Base-by-base conservation (phyloP, 129 eudicot species). In the Artemisia argyi region DNA sequence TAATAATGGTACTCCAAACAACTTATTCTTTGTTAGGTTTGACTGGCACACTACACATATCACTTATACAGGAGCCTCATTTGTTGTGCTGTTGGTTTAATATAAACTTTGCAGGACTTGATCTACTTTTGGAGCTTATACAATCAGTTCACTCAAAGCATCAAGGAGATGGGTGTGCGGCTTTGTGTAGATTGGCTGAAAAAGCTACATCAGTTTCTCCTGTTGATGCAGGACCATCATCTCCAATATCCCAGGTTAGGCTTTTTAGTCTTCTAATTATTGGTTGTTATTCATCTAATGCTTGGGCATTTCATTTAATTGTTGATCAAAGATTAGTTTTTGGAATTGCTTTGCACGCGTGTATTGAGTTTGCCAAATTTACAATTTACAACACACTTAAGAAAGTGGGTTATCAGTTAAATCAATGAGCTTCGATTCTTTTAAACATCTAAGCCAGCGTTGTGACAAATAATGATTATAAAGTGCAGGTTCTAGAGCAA, bases 191-290 rank as follows among this genome's bases (percentile, higher is more conserved):
- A 69, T 76, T 94, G 85, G 90, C 96, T 39, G 88, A 74, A 39
- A 94, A 93, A 78, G 88, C 89, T 30, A 78, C 82, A 44, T 66
- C 89, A 47, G 82, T 80, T 67, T 85, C 92, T 81, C 90, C 90
- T 2, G 77, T 85, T 46, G 96, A 89, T 80, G 91, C 87, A 42
- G 97, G 92, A 65, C 98, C 97, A 7, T 89, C 96, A 61, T 87
- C 97, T 70, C 97, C 98, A 59, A 81, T 83, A 66, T 85, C 89
- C 65, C 97, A 94, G 91, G 98, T 83, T 63, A 3, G 60, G 15
- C 11, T 72, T 56, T 50, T 65, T 28, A 30, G 11, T 61, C 12
- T 52, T 48, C 9, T 39, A 39, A 39, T 39, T 39, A 39, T 7
- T 39, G 46, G n/a, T n/a, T n/a, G n/a, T n/a, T n/a, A n/a, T n/a